Evolutionary conservation across 2,329 filamentous ascomycete species (phyloP).

Genomic region (Colletotrichum phormii): DNA sequence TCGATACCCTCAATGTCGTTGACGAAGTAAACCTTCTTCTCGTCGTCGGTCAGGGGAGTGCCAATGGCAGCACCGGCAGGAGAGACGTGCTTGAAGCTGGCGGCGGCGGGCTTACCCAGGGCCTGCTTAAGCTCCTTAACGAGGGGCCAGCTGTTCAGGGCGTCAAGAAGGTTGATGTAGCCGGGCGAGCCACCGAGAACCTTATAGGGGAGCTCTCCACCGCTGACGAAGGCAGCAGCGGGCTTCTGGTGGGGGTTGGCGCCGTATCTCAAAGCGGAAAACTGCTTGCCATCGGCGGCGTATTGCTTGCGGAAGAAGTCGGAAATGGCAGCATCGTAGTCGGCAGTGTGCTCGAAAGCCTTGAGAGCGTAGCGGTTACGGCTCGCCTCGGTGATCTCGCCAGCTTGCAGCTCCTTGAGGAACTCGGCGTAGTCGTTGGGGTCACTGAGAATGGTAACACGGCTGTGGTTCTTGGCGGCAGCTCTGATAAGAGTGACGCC

Average conservation of each 20-base stretch:
- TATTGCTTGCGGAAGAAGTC: slow-evolving; percentile 99
- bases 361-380: slow-evolving; percentile 93
- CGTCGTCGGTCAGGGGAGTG: slow-evolving; percentile 83
- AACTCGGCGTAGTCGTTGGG: slow-evolving; percentile 95
- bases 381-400: slow-evolving; percentile 86
- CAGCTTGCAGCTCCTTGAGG: slow-evolving; percentile 87
- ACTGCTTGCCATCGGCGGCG: slow-evolving; percentile 84
- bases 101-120: slow-evolving; percentile 88
- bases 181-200: slow-evolving; percentile 89
- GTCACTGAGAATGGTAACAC: slow-evolving; percentile 96
- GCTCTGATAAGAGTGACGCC: slow-evolving; percentile 96
- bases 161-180: slow-evolving; percentile 97
- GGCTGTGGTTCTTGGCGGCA: slow-evolving; percentile 96
- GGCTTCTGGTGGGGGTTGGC: slow-evolving; percentile 99
- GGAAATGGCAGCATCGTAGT: slow-evolving; percentile 94
- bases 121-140: slow-evolving; percentile 96
- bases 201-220: slow-evolving; percentile 89
- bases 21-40: slow-evolving; percentile 98
- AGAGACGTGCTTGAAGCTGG: slow-evolving; percentile 99
- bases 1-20: slow-evolving; percentile 93
- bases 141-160: slow-evolving; percentile 94
- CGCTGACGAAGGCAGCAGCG: slow-evolving; percentile 82
- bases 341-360: slow-evolving; percentile 97
- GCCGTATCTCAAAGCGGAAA: slow-evolving; percentile 90
- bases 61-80: slow-evolving; percentile 96